Base-by-base conservation (phyloP, 2,329 filamentous ascomycete genomes). In the Catunica adiposa region DNA sequence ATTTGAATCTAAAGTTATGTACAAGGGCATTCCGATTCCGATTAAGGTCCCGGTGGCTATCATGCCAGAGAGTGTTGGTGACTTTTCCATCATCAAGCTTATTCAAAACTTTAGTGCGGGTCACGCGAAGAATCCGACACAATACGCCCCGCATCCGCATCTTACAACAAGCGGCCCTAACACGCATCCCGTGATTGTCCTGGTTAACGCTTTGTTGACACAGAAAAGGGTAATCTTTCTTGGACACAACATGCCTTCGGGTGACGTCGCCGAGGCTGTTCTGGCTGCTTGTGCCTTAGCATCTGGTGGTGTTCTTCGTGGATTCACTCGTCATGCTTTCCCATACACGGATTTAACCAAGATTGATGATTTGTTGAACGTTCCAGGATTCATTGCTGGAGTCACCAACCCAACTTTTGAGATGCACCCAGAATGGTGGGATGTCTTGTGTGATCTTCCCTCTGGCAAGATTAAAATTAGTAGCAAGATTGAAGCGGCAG, bases 331-430 rank as follows among this genome's bases (percentile, higher is more conserved):
- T 17, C 88, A 97, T 69, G 92, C 92, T 0, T 98, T 98, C 65
- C 92, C 92, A 1, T 98, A 98, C 65, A 98, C 92, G 1, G 92
- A 98, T 70, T 75, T 98, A 46, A 96, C 89, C 61, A 98, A 98
- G 70, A 89, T 98, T 58, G 92, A 98, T 62, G 92, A 97, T 66
- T 77, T 98, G 9, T 76, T 98, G 51, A 90, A 94, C 63, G 92
- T 98, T 0, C 90, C 92, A 5, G 92, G 92, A 1, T 98, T 98
- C 68, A 95, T 98, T 63, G 92, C 92, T 2, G 92, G 92, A 57
- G 92, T 98, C 42, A 98, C 90, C 1, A 98, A 98, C 65, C 92
- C 92, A 4, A 90, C 89, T 0, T 98, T 98, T 66, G 89, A 90
- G 59, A 81, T 89, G 64, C 90, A 97, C 64, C 86, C 86, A 0